phyloP scores from a whole-genome alignment of 1,284 basidiomycete genomes.

The Ceratorhiza oryzae-sativae region DNA sequence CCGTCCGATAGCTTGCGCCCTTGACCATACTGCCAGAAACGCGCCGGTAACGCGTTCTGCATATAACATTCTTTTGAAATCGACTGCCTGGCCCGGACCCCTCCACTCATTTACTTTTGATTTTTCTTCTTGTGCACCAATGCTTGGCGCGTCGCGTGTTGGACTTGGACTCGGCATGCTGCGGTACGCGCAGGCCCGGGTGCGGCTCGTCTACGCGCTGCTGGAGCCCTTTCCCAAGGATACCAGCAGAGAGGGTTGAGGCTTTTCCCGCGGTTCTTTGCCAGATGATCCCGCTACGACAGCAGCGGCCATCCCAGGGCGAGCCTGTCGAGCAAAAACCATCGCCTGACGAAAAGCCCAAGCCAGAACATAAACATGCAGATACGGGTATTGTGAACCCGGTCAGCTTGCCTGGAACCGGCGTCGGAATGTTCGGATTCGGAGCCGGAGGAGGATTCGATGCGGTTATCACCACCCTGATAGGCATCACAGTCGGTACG shows the following conservation, averaged over 20 bases:
- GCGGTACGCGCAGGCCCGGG: constrained; percentile 7
- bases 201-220: constrained; percentile 21
- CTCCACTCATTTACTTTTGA: constrained; percentile 6
- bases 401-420: constrained; percentile 36
- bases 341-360: background rate
- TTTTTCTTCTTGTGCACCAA: constrained; percentile 4
- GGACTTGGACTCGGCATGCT: constrained; percentile 36
- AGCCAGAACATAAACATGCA: background rate
- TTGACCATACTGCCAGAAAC: constrained; percentile 12
- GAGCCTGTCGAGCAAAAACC: background rate
- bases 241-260: background rate
- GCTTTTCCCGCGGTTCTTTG: constrained; percentile 32
- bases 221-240: background rate
- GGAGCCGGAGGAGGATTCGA: constrained; percentile 51
- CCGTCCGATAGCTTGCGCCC: background rate
- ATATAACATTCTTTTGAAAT: constrained; percentile 19
- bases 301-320: background rate
- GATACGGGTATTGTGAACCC: constrained; percentile 32
- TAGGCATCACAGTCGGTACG: constrained; percentile 66
- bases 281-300: constrained; percentile 19
- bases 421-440: constrained; percentile 36
- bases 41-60: constrained; percentile 21
- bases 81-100: background rate
- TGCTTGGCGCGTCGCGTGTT: constrained; percentile 14
- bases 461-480: constrained; percentile 64